A percentile compares a stretch with the other conserved stretches of the same genome.
Conservation (phyloP, 805 yeast species). For the Saturnispora silvae region DNA sequence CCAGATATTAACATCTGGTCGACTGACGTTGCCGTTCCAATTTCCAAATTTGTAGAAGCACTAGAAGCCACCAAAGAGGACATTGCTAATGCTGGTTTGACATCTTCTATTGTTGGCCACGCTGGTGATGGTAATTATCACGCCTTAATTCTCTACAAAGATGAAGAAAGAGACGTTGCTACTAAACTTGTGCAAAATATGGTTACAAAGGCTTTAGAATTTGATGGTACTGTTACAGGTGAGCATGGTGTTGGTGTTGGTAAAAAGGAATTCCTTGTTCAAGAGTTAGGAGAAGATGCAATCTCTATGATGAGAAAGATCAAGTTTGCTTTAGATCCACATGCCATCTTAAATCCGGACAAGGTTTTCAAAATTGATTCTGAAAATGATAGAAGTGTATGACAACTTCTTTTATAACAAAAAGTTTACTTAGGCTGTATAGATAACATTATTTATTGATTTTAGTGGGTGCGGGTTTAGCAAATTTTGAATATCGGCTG, state of each 20-base stretch:
- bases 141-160: constrained; percentile 51
- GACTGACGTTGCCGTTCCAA: constrained; percentile 86
- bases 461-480: too few relatives aligned
- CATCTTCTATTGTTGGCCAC: constrained; percentile 69
- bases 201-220: constrained; percentile 52
- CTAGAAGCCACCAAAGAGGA: constrained; percentile 56
- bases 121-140: constrained; percentile 92
- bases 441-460: too few relatives aligned
- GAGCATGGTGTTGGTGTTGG: constrained; percentile 87
- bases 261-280: constrained; percentile 50
- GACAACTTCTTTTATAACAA: too few relatives aligned
- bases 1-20: constrained; percentile 71
- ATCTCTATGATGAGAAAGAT: constrained; percentile 68
- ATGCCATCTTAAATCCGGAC: constrained; percentile 68
- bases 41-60: constrained; percentile 53
- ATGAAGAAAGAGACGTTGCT: constrained; percentile 38
- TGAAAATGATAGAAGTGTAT: constrained; percentile 22
- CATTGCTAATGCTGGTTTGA: constrained; percentile 45
- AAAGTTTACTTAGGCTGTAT: too few relatives aligned
- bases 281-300: constrained; percentile 60
- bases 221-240: constrained; percentile 83
- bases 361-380: constrained; percentile 66
- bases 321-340: constrained; percentile 68
- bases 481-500: too few relatives aligned
- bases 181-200: constrained; percentile 55